Evolutionary conservation across 169 alveolate genomes (phyloP).

Genomic region (Plasmodium inui): DNA sequence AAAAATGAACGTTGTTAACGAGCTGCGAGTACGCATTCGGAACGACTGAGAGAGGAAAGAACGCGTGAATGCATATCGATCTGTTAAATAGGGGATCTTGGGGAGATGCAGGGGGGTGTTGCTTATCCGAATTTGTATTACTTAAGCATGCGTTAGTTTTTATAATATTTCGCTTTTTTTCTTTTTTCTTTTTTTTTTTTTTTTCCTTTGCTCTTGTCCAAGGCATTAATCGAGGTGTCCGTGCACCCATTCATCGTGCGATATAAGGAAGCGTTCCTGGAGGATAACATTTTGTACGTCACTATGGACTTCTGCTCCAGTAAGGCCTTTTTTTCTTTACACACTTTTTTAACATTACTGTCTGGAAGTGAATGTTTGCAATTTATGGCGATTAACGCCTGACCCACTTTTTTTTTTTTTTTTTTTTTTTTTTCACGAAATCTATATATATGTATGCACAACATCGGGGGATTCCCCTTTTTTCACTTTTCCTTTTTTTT

Average conservation of each 20-base stretch:
- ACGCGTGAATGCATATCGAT: background rate
- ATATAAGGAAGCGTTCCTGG: constrained; percentile 74
- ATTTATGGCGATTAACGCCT: background rate
- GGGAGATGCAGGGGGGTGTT: background rate
- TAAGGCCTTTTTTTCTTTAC: background rate
- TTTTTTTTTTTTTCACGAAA: background rate
- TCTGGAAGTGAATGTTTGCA: background rate
- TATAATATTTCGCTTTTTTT: background rate
- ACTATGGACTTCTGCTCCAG: constrained; percentile 74
- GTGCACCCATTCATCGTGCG: constrained; percentile 75
- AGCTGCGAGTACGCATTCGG: constrained; percentile 21
- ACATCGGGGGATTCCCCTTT: too few relatives aligned
- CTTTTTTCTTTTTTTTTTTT: background rate
- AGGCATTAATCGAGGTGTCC: constrained; percentile 72
- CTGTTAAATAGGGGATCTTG: constrained; percentile 1
- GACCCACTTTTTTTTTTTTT: background rate
- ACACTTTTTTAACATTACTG: background rate
- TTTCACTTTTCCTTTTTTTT: background rate
- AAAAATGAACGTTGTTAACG: constrained; percentile 69
- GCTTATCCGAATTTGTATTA: background rate
- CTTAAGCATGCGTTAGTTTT: background rate
- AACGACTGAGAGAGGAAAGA: background rate
- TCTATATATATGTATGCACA: too few relatives aligned
- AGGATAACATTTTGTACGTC: constrained; percentile 39
- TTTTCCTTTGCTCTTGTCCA: background rate